Percentiles rank a stretch among this genome's conserved stretches.
These are phyloP conservation scores for Mycosphaerella sp. DNA, from an alignment of 2,329 filamentous ascomycete genomes.

Conservation along the genomic window DNA sequence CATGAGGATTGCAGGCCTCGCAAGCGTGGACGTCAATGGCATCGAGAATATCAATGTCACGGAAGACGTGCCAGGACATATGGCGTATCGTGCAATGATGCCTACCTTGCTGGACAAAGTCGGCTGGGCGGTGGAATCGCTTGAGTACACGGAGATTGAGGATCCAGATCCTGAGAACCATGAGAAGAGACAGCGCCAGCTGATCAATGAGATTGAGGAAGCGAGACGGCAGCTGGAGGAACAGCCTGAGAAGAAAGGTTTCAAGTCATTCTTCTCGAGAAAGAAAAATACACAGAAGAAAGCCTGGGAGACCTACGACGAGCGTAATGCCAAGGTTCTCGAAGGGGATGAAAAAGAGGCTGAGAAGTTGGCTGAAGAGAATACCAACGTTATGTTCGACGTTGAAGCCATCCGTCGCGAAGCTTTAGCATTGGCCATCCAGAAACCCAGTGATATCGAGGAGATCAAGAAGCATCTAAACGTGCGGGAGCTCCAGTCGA, in stretches of 20 bases:
- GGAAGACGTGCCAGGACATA: conserved; percentile 79
- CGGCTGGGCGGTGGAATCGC: conserved; percentile 84
- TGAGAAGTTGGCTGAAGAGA: conserved; percentile 31
- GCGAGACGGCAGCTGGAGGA: conserved; percentile 79
- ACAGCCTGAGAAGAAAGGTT: conserved; percentile 63
- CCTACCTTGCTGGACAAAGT: conserved; percentile 78
- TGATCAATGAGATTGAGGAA: conserved; percentile 95
- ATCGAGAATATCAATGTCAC: conserved; percentile 89
- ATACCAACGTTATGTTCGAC: conserved; percentile 71
- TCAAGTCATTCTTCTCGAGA: conserved; percentile 71
- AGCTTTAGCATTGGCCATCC: conserved; percentile 67
- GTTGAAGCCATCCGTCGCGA: conserved; percentile 77
- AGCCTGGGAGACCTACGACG: conserved; percentile 92
- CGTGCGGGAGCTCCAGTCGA: conserved; percentile 67
- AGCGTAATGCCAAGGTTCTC: conserved; percentile 46
- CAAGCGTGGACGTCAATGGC: conserved; percentile 69
- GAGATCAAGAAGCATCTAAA: conserved; percentile 64
- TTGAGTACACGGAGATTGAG: conserved; percentile 94
- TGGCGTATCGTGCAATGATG: conserved; percentile 94
- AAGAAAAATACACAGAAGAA: conserved; percentile 73
- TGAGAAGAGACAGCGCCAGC: conserved; percentile 74
- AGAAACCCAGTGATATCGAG: conserved; percentile 61
- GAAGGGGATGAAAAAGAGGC: conserved; percentile 41
- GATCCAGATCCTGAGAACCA: conserved; percentile 96
- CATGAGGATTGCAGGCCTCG: conserved; percentile 77